Base-by-base conservation (phyloP, 1,139 yeast species). In the Candida smagusa region DNA sequence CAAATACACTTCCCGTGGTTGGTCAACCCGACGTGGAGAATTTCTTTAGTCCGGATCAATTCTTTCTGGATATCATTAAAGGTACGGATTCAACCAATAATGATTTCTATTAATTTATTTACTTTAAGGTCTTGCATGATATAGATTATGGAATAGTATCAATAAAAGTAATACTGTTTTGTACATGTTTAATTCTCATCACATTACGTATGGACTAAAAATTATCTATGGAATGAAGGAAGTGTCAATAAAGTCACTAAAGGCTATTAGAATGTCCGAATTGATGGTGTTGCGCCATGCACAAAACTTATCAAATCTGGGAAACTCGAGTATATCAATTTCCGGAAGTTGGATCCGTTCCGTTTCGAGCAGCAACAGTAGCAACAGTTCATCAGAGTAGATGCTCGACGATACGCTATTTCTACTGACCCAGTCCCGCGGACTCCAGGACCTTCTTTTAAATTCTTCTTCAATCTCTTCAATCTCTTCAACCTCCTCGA, bases 41-140 rank as follows among this genome's bases (percentile, higher is more conserved):
- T 4, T 42, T 33, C 28, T 49, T 49, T 38, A 46, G 48, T 28
- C 53, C 53, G 2, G 53, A 49, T 36, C 52, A 48, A 26, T 49
- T 48, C 31, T 49, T 49, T 35, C 46, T 43, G 48, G 53, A 49
- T 22, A 43, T 49, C 23, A 34, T 49, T 23, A 45, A 43, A 9
- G 33, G 29, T 19, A 23, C 41, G 4, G 40, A 40, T 27, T 7
- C 40, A 9, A 40, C 40, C 21, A 12, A 28, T 9, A 40, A 36
- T 28, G 37, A 35, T 8, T 28, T 39, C 11, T 23, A 23, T 23
- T 23, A 23, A 23, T 9, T 23, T 23, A 23, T 23, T n/a, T 23
- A n/a, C 9, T 23, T 23, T 23, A n/a, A 16, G 19, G 19, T 16
- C 19, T 16, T 16, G 19, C 19, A 16, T 16, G 19, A 16, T 16